phyloP scores from a whole-genome alignment of 352 stramenopile species.

The Phytophthora nicotianae region DNA sequence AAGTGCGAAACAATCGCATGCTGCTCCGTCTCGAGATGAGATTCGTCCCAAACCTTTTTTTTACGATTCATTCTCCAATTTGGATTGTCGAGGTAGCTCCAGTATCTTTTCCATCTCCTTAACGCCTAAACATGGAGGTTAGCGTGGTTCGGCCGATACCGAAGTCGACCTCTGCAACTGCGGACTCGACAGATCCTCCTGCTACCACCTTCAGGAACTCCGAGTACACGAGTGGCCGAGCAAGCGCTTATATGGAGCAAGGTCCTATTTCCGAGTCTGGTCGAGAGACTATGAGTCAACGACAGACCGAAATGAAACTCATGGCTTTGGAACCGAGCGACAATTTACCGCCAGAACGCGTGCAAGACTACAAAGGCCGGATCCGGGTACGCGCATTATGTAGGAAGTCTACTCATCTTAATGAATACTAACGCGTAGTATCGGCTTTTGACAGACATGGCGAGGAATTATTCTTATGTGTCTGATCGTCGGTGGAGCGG shows the following conservation, averaged over 20 bases:
- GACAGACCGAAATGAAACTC: constrained; percentile 68
- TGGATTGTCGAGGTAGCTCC: constrained; percentile 12
- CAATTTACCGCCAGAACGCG: constrained; percentile 32
- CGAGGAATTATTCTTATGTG: constrained; percentile 57
- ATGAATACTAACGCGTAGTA: constrained; percentile 1
- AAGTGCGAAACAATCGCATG: constrained; percentile 1
- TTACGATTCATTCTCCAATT: constrained; percentile 32
- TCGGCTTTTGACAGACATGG: constrained; percentile 47
- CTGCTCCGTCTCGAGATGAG: neutral
- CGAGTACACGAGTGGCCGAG: constrained; percentile 30
- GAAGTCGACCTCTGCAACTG: constrained; percentile 7
- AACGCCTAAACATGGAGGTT: constrained; percentile 27
- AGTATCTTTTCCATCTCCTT: constrained; percentile 5
- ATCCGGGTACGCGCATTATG: constrained; percentile 37
- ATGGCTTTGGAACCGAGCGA: constrained; percentile 50
- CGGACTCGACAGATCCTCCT: constrained; percentile 1
- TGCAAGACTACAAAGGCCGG: constrained; percentile 73
- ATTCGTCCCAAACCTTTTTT: neutral
- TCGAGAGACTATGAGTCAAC: constrained; percentile 15
- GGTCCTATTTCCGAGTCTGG: constrained; percentile 23
- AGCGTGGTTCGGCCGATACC: constrained; percentile 29
- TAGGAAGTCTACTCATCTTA: neutral
- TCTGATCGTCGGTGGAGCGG: constrained; percentile 42
- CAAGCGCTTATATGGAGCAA: constrained; percentile 23
- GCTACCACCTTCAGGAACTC: constrained; percentile 23